Evolutionary conservation across 2,329 filamentous ascomycete genomes (phyloP), one percentile per base, ranked within the genome.

Genomic region (Aureobasidium vineae): DNA sequence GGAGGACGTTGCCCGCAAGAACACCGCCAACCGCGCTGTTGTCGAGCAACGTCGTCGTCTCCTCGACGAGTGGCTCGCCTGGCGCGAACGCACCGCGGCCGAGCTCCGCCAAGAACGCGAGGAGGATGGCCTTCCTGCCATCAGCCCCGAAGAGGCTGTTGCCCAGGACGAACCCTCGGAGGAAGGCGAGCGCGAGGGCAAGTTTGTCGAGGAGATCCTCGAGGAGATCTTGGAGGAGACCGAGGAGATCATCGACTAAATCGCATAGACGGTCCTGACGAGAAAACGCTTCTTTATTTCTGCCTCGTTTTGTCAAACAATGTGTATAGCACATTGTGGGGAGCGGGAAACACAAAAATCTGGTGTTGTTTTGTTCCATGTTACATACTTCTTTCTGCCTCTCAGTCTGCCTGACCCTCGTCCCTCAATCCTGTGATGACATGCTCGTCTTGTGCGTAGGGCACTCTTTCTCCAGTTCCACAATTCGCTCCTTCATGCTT

Each of bases 11-110:
- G 92, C 96, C 76, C 92, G 94, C 76, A 93, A 93, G 75, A 94
- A 93, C 69, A 94, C 92, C 66, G 95, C 94, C 73, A 95, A 98
- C 81, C 87, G 93, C 74, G 94, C 93, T 41, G 92, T 99, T 60
- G 90, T 99, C 69, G 94, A 98, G 79, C 88, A 87, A 72, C 87
- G 95, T 72, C 88, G 94, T 76, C 84, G 87, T 73, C 82, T 92
- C 75, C 87, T 99, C 73, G 86, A 90, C 71, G 94, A 98, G 80
- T 99, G 95, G 95, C 78, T 88, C 73, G 86, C 86, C 66, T 99
- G 93, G 92, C 85, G 92, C 76, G 86, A 87, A 73, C 82, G 84
- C 68, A 85, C 92, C 71, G 88, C 90, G 79, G 84, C 85, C 70
- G 88, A 96, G 73, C 77, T 94, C 57, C 78, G 80, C 68, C 88